A percentile compares a stretch with the other conserved stretches of the same genome.
Evolutionary conservation across 805 yeast genomes (phyloP).

Genomic region (Cyberlindnera xishuangbannaensis): DNA sequence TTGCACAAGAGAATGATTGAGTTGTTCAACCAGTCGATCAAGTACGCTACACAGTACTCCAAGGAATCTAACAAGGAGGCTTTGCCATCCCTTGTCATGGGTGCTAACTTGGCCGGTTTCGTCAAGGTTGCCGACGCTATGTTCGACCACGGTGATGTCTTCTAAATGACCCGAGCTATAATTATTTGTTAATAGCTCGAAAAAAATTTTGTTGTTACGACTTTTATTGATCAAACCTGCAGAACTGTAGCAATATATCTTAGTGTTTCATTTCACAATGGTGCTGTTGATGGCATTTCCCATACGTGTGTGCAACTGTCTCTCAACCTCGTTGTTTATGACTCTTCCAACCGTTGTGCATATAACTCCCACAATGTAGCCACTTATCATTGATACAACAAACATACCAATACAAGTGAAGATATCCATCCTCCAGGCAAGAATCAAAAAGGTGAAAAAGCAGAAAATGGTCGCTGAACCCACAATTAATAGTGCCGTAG

Average conservation of each 20-base stretch:
- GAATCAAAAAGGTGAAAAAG: constrained; percentile 5
- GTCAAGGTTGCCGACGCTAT: constrained; percentile 97
- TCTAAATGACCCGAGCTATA: no score
- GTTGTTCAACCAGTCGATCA: constrained; percentile 90
- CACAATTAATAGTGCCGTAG: constrained; percentile 5
- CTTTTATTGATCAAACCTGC: no score
- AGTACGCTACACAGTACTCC: constrained; percentile 76
- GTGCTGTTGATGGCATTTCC: background rate
- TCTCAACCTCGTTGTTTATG: constrained; percentile 3
- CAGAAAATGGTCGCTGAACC: constrained; percentile 2
- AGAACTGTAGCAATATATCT: background rate
- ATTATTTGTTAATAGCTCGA: no score
- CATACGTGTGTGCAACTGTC: constrained; percentile 1
- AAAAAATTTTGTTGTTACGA: background rate
- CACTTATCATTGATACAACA: constrained; percentile 1
- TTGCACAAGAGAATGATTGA: constrained; percentile 88
- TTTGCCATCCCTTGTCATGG: constrained; percentile 93
- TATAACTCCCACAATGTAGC: constrained; percentile 6
- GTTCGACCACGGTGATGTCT: constrained; percentile 91
- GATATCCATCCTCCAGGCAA: constrained; percentile 10
- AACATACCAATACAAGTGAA: constrained; percentile 11
- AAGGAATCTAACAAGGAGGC: constrained; percentile 58
- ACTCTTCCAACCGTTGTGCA: constrained; percentile 5
- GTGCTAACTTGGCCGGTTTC: constrained; percentile 99
- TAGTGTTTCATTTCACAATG: background rate